These are phyloP conservation scores for Colletotrichum kahawae DNA, from an alignment of 2,329 filamentous ascomycete species.

Conservation along the genomic window DNA sequence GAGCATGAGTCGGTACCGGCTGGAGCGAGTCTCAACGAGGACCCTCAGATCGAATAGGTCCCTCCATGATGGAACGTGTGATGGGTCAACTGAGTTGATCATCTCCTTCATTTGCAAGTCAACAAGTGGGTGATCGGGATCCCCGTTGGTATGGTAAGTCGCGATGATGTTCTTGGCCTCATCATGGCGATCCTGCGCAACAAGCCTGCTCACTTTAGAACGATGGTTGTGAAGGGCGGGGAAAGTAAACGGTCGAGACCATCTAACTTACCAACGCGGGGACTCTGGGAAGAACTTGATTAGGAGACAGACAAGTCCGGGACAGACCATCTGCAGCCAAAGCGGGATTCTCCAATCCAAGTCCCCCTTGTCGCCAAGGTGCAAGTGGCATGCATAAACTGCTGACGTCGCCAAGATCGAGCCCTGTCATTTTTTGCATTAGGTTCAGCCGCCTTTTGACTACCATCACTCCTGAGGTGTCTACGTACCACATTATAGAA, in stretches of 20 bases:
- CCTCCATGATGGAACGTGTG: slow-evolving; percentile 31
- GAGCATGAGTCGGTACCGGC: slow-evolving; percentile 40
- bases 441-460: neutral
- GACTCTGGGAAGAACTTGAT: slow-evolving; percentile 40
- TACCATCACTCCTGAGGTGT: fast-evolving
- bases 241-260: neutral
- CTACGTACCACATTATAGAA: slow-evolving; percentile 43
- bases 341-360: slow-evolving; percentile 38
- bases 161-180: slow-evolving; percentile 54
- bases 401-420: slow-evolving; percentile 35
- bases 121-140: slow-evolving; percentile 31
- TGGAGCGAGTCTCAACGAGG: slow-evolving; percentile 37
- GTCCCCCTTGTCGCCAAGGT: slow-evolving; percentile 29
- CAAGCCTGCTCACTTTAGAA: slow-evolving; percentile 46
- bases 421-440: slow-evolving; percentile 9
- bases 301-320: slow-evolving; percentile 31
- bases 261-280: slow-evolving; percentile 29
- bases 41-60: slow-evolving; percentile 41
- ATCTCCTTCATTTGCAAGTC: slow-evolving; percentile 19
- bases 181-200: slow-evolving; percentile 50
- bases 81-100: slow-evolving; percentile 18
- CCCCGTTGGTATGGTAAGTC: slow-evolving; percentile 53
- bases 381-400: slow-evolving; percentile 34
- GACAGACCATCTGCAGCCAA: slow-evolving; percentile 38
- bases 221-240: neutral